Percentiles rank a stretch among this genome's conserved stretches.
phyloP scores from a whole-genome alignment of 352 stramenopile species.

The Globisporangium takayamanum region DNA sequence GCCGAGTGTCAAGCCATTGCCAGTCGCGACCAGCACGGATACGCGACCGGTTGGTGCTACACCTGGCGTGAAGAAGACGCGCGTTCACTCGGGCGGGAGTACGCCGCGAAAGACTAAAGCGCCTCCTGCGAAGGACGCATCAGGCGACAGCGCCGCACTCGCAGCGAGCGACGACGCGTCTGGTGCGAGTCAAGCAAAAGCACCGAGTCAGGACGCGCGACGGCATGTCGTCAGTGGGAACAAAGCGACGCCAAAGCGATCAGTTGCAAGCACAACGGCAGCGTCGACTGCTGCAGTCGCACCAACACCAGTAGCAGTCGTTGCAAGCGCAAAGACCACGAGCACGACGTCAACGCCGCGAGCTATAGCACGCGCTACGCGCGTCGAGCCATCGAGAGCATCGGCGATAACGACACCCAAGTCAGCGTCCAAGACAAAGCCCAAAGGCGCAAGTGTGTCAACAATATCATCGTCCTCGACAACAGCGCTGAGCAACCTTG shows the following conservation, averaged over 20 bases:
- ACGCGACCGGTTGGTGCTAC: not conserved
- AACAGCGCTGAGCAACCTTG: constrained; percentile 1
- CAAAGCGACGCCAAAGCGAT: constrained; percentile 2
- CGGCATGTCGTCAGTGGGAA: not conserved
- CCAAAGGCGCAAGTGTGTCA: not conserved
- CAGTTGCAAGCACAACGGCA: not conserved
- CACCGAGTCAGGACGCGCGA: too few species aligned
- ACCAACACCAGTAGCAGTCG: not conserved
- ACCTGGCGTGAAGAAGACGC: not conserved
- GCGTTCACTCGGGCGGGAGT: not conserved
- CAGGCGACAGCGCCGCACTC: too few species aligned
- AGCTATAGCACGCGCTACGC: not conserved
- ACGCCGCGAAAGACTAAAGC: too few species aligned
- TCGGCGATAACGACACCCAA: not conserved
- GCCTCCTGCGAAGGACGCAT: too few species aligned
- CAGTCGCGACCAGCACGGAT: too few species aligned
- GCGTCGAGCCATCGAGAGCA: not conserved
- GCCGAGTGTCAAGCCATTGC: not conserved
- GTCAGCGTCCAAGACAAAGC: constrained; percentile 5
- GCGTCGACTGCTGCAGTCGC: not conserved
- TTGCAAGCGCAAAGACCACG: not conserved
- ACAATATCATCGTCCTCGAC: not conserved
- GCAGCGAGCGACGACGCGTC: too few species aligned
- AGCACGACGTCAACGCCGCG: not conserved
- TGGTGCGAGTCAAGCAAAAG: too few species aligned